A percentile compares a stretch with the other conserved stretches of the same genome.
These are phyloP conservation scores for Globisporangium apiculatum DNA, from an alignment of 352 stramenopile species.

Conservation along the genomic window DNA sequence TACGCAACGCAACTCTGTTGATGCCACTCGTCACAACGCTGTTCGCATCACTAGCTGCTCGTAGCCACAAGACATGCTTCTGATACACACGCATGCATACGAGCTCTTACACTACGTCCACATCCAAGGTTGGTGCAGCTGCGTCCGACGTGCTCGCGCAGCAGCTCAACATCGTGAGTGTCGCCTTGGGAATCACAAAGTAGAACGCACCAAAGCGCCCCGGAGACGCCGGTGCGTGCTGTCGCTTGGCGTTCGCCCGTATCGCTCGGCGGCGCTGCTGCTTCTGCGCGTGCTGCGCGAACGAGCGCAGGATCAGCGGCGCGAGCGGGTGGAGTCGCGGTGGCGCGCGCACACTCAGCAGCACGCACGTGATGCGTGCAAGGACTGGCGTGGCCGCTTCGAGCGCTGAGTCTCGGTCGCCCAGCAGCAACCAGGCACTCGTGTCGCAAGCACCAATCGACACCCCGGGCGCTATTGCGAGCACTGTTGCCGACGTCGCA, in stretches of 20 bases:
- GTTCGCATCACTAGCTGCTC: no score
- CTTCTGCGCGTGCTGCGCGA: neutral
- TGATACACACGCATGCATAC: no score
- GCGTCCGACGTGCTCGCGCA: no score
- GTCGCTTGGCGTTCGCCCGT: neutral
- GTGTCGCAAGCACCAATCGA: neutral
- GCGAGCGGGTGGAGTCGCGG: neutral
- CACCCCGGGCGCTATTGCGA: no score
- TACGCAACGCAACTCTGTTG: neutral
- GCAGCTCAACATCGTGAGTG: slow-evolving; percentile 4
- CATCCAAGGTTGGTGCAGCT: no score
- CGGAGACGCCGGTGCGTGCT: neutral
- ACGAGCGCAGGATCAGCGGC: neutral
- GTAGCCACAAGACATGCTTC: no score
- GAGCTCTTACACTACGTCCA: no score
- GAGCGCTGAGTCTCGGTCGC: neutral
- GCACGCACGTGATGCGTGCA: neutral
- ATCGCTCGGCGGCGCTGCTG: neutral
- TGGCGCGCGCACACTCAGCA: neutral
- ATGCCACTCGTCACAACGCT: no score
- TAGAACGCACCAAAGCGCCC: neutral
- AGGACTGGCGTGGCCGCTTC: neutral
- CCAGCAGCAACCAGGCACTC: neutral
- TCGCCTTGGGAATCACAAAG: slow-evolving; percentile 8
- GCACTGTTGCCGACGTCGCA: no score